Evolutionary conservation across 805 yeast species (phyloP), one percentile per base, ranked within the genome.

Genomic region (Metschnikowia kunwiensis): DNA sequence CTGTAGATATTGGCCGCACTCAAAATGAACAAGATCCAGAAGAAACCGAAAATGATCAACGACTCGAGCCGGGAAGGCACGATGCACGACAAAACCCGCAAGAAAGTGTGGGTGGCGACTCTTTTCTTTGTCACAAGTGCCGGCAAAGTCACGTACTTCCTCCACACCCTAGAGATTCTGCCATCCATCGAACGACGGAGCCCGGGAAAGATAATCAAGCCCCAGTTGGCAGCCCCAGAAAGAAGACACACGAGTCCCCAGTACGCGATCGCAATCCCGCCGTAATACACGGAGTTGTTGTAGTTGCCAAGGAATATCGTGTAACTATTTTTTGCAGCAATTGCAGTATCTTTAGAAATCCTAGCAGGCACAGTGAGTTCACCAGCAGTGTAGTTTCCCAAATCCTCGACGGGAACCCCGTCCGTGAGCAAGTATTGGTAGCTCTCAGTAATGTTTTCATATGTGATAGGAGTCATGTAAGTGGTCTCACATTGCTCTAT

Each of bases 211-310:
- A 73, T 41, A 28, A 58, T 51, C 23, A 55, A 48, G 5, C 57
- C 21, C 72, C 77, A 70, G 42, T 74, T 70, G 27, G 57, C 49
- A 11, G 74, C 14, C 2, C 67, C 65, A 3, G 74, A 65, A 16
- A 69, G 19, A 1, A 76, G 27, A 36, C 74, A 47, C 26, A 78
- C 56, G 1, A 62, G 33, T 4, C 61, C 71, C 79, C 80, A 75
- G 44, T 70, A 75, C 0, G 73, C 71, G 15, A 78, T 38, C 24
- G 68, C 44, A 2, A 67, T 77, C 10, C 67, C 35, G 2, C 62
- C 63, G 30, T 51, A 62, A 38, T 49, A 60, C 9, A 52, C 45
- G 2, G 80, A 70, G 21, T 57, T 54, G 36, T 64, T 65, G 38
- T 61, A 61, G 51, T 65, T 64, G 4, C 68, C 68, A 29, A 65